Evolutionary conservation across 441 rosid species (phyloP).

Genomic region (Hura crepitans): DNA sequence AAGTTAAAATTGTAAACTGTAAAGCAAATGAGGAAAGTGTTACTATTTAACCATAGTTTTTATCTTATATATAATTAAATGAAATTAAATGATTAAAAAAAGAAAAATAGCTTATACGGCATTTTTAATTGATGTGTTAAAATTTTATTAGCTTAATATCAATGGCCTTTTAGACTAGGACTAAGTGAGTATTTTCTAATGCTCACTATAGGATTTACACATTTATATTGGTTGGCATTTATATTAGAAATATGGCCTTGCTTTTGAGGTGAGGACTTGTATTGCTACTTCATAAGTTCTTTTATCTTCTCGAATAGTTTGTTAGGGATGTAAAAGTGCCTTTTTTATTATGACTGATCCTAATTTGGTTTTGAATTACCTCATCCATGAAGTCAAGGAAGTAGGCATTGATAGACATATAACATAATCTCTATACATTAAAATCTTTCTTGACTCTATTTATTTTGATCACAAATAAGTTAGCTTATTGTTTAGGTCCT

Average conservation of each 20-base stretch:
- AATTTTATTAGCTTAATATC: no score
- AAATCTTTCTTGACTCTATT: neutral
- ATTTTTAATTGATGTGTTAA: no score
- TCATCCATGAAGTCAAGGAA: conserved; percentile 80
- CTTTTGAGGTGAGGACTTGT: conserved; percentile 74
- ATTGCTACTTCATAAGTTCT: conserved; percentile 12
- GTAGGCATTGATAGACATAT: conserved; percentile 75
- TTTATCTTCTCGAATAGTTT: neutral
- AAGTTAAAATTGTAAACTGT: no score
- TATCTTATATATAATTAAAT: no score
- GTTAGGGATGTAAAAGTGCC: neutral
- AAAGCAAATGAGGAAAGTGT: no score
- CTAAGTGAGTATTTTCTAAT: no score
- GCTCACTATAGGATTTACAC: conserved; percentile 61
- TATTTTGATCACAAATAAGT: conserved; percentile 19
- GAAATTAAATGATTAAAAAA: no score
- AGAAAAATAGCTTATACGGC: no score
- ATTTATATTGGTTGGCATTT: conserved; percentile 86
- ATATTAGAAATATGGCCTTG: conserved; percentile 88
- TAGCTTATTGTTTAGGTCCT: conserved; percentile 44
- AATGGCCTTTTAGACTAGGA: no score
- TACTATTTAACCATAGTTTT: no score
- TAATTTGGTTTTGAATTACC: conserved; percentile 66
- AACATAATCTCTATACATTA: conserved; percentile 47
- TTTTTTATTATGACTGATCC: conserved; percentile 69